A percentile compares a stretch with the other conserved stretches of the same genome.
Conservation (phyloP, 306 rosid genomes). For the Urtica urens region DNA sequence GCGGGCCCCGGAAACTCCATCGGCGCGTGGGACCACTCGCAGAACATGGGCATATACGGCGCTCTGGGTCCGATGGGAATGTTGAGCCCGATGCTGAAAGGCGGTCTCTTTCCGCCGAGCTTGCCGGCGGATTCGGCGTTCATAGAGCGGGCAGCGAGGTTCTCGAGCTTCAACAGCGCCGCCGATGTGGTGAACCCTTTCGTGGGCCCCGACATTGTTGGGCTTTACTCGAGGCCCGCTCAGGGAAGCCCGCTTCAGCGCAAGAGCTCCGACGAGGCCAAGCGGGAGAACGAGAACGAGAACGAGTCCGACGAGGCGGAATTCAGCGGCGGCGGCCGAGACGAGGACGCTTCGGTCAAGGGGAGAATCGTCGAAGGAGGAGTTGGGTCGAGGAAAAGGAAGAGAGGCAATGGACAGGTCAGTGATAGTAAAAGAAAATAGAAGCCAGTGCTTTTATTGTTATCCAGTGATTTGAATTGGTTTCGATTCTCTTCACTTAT, state of each 20-base stretch:
- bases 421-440: constrained; percentile 2
- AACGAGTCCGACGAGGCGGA: constrained; percentile 69
- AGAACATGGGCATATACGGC: constrained; percentile 53
- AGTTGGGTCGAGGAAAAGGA: constrained; percentile 67
- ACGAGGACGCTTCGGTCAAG: constrained; percentile 36
- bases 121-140: constrained; percentile 79
- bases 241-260: constrained; percentile 43
- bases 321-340: constrained; percentile 47
- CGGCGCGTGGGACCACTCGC: constrained; percentile 71
- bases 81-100: constrained; percentile 38
- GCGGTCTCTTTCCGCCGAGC: constrained; percentile 43
- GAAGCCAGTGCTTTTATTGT: constrained; percentile 1
- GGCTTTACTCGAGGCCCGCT: constrained; percentile 29
- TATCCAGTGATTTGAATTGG: neutral
- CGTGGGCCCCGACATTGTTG: constrained; percentile 43
- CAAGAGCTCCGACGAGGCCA: constrained; percentile 60
- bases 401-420: constrained; percentile 75
- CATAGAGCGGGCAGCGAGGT: constrained; percentile 82
- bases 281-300: constrained; percentile 35
- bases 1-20: constrained; percentile 33
- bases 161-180: constrained; percentile 72
- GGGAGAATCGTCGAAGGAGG: constrained; percentile 42
- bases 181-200: constrained; percentile 45
- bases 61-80: constrained; percentile 32
- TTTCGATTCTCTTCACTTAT: too few species aligned